phyloP scores from a whole-genome alignment of 2,329 filamentous ascomycete species.

The Penicillium frequentans region DNA sequence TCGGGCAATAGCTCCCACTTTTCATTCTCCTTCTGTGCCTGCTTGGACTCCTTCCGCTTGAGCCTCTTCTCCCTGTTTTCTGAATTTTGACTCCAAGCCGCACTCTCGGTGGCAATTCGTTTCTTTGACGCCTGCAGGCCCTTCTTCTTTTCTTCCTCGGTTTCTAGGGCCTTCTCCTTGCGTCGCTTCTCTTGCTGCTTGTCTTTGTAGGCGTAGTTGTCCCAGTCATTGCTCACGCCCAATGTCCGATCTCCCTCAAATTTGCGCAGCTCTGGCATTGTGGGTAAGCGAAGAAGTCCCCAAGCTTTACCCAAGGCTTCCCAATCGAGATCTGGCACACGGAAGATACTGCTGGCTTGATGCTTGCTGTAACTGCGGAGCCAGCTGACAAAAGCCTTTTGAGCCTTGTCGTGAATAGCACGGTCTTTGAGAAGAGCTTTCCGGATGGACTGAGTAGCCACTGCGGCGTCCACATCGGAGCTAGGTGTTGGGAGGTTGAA shows the following conservation, averaged over 20 bases:
- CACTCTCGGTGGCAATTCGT: slow-evolving; percentile 62
- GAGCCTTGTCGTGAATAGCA: slow-evolving; percentile 79
- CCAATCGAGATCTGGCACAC: slow-evolving; percentile 81
- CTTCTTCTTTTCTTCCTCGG: slow-evolving; percentile 39
- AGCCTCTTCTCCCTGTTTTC: slow-evolving; percentile 65
- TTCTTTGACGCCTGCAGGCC: slow-evolving; percentile 45
- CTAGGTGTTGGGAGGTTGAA: slow-evolving; percentile 61
- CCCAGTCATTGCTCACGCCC: slow-evolving; percentile 61
- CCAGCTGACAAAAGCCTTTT: slow-evolving; percentile 91
- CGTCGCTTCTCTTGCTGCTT: slow-evolving; percentile 68
- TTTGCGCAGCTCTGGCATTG: slow-evolving; percentile 84
- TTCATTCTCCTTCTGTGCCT: slow-evolving; percentile 64
- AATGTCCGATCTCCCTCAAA: slow-evolving; percentile 69
- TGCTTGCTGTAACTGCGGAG: slow-evolving; percentile 89
- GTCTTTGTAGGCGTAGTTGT: slow-evolving; percentile 69
- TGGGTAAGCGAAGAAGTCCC: slow-evolving; percentile 82
- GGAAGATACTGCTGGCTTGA: slow-evolving; percentile 87
- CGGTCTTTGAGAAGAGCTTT: slow-evolving; percentile 57
- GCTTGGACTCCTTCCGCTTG: slow-evolving; percentile 64
- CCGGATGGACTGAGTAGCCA: slow-evolving; percentile 62
- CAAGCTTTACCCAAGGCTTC: slow-evolving; percentile 75
- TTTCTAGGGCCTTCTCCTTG: slow-evolving; percentile 54
- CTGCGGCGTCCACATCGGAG: slow-evolving; percentile 61
- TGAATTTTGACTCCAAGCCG: slow-evolving; percentile 70
- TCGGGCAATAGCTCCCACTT: slow-evolving; percentile 66